These are phyloP conservation scores for Tuctoria greenei DNA, from an alignment of 176 grass and related monocot species.

Conservation along the genomic window DNA sequence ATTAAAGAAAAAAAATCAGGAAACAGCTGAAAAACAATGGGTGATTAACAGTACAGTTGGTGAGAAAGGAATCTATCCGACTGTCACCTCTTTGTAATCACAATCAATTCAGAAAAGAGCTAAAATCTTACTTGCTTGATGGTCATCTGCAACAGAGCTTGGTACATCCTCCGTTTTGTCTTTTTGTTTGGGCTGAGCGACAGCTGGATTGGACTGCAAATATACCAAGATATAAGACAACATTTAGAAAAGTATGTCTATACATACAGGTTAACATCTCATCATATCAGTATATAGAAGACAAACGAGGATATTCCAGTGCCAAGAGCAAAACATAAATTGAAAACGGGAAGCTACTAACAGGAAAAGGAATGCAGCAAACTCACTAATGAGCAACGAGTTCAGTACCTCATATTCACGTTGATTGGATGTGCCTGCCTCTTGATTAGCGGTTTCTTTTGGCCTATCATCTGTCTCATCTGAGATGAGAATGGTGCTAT, in stretches of 20 bases:
- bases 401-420: slow-evolving; percentile 68
- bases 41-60: neutral
- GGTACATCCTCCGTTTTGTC: slow-evolving; percentile 25
- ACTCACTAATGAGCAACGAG: neutral
- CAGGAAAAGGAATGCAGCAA: neutral
- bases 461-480: slow-evolving; percentile 80
- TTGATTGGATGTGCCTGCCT: slow-evolving; percentile 50
- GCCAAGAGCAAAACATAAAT: neutral
- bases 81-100: neutral
- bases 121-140: slow-evolving; percentile 51
- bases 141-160: slow-evolving; percentile 1
- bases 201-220: slow-evolving; percentile 54
- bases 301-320: neutral
- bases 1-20: slow-evolving; percentile 24
- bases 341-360: slow-evolving; percentile 3
- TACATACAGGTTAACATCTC: slow-evolving; percentile 1
- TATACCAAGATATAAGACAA: neutral
- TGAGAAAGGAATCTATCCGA: neutral
- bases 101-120: neutral
- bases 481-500: slow-evolving; percentile 69
- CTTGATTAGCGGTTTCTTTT: slow-evolving; percentile 54
- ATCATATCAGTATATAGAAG: neutral
- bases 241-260: slow-evolving; percentile 9
- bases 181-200: slow-evolving; percentile 13
- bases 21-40: slow-evolving; percentile 29